Evolutionary conservation across 2,329 filamentous ascomycete species (phyloP), one percentile per base, ranked within the genome.

Genomic region (Xylariales sp.): DNA sequence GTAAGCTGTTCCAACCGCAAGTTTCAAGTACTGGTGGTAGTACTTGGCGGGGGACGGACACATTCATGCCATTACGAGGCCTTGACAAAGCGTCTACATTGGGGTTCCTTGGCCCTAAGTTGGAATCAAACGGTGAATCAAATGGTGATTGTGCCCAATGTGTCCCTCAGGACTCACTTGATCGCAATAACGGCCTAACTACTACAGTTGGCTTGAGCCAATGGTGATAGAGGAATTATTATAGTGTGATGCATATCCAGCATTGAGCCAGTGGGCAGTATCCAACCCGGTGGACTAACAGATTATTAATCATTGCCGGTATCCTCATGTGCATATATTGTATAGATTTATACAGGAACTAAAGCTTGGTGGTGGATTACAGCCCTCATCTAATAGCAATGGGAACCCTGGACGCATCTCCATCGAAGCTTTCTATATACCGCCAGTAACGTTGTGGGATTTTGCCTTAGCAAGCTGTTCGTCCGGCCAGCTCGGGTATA

Each of bases 391-490:
- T 63, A 49, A 62, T 59, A 53, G 10, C 32, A 60, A 45, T 32
- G 49, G 55, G 50, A 66, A 53, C 28, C 32, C 52, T 28, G 46
- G 39, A 48, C 30, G 30, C 53, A 57, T 60, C 32, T 49, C 64
- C 59, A 61, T 69, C 50, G 45, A 67, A 59, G 50, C 54, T 64
- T 56, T 72, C 64, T 75, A 73, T 75, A 63, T 73, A 74, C 71
- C 71, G 68, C 48, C 63, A 59, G 63, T 52, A 67, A 68, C 60
- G 55, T 61, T 67, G 58, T 58, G 56, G 65, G 18, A 66, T 65
- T 65, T 60, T 62, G n/a, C 60, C 46, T 56, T 65, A 61, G 65
- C 59, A 67, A 57, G 58, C 61, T 69, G 61, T 67, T 69, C 54
- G 65, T 64, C 69, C 67, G 52, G 58, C 61, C 61, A 58, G 39